Base-by-base conservation (phyloP, 176 grass and related monocot genomes). In the Ananas comosus region DNA sequence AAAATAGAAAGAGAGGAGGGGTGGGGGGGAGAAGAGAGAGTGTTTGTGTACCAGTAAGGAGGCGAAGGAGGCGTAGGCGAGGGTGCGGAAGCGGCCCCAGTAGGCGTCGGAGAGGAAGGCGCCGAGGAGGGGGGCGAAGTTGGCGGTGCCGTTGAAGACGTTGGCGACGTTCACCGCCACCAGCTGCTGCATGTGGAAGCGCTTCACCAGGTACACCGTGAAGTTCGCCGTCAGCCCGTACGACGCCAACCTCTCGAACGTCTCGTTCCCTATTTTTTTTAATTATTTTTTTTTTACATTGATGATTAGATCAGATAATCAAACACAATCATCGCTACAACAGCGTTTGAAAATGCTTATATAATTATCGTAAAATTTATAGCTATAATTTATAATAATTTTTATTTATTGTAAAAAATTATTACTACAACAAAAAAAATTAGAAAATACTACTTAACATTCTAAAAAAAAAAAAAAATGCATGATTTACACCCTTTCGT, bases 31-130 rank as follows among this genome's bases (percentile, higher is more conserved):
- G 22, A 23, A 68, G 24, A 48, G 27, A 49, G 28, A 14, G 25
- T 1, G 7, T 13, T 19, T 5, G 10, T 11, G 10, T 67, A 76
- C 74, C 74, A 76, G 4, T 64, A 76, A 42, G 11, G 64, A 52
- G 24, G 64, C 51, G 51, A 76, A 3, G 64, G 50, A 68, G 51
- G 64, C 64, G 33, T 48, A 67, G 11, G 64, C 74, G 11, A 76
- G 13, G 27, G 74, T 68, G 1, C 51, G 64, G 25, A 76, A 76
- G 12, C 74, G 49, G 25, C 74, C 74, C 50, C 64, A 67, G 64
- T 76, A 76, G 51, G 74, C 51, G 51, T 76, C 74, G 64, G 74
- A 66, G 51, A 67, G 1, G 64, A 68, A 76, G 27, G 74, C 74
- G n/a, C 74, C 74, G 21, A 76, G 51, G 22, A 76, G 28, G 27